Base-by-base conservation (phyloP, 2,329 filamentous ascomycete genomes). In the Trichoderma arundinaceum region DNA sequence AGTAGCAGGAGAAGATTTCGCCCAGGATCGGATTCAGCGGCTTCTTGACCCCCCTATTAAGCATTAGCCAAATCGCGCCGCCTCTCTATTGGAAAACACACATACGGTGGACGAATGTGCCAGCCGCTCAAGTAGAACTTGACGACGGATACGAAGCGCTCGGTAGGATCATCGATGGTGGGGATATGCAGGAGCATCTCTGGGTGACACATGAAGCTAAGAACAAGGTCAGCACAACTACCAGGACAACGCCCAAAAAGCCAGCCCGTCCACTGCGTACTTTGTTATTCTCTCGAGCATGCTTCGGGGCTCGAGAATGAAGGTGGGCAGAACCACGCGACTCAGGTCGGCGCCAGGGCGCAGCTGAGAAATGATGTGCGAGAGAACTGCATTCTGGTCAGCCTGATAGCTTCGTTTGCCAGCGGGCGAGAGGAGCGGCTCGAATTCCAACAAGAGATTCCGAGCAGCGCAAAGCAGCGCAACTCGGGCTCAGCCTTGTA, bases 221-320 rank as follows among this genome's bases (percentile, higher is more conserved):
- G 64, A 46, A 43, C 28, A 60, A 43, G 51, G 63, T 64, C 44
- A 65, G 41, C 66, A 70, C 59, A 69, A 67, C 38, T 38, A 52
- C 33, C 39, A 19, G 49, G 44, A 48, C 61, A 54, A 46, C 19
- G 52, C 17, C n/a, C 54, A 17, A 56, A 35, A 35, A 35, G 41
- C 13, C 19, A 17, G 7, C 7, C 17, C 9, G 15, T 43, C 68
- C 28, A 39, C 22, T 12, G 81, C 88, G 71, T 82, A 97, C 94
- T 99, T 99, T 74, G 95, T 99, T 77, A 99, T 99, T 72, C 95
- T 88, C 81, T 99, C 95, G 73, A 99, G 83, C 95, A 99, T 99
- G 72, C 94, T 97, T 74, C 94, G 89, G 28, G 95, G 95, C 79
- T 99, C 95, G 72, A 99, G 88, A 74, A 99, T 99, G 77, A 99